phyloP scores from a whole-genome alignment of 1,139 yeast species.

The Hyphopichia wangnamkhiaoensis region DNA sequence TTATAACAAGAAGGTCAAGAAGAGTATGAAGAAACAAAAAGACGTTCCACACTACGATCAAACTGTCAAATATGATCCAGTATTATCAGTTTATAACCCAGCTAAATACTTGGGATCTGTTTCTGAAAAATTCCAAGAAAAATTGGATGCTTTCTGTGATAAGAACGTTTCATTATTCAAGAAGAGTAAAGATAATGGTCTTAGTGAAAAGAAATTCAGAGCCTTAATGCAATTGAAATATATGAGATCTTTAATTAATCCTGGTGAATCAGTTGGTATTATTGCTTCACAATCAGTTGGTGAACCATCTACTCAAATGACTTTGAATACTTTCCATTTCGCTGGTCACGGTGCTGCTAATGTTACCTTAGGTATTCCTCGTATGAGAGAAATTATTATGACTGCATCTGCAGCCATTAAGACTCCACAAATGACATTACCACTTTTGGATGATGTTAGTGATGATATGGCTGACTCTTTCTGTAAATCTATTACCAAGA shows the following conservation, averaged over 20 bases:
- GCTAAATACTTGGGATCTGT: conserved; percentile 90
- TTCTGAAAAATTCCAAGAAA: conserved; percentile 83
- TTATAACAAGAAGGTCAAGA: conserved; percentile 81
- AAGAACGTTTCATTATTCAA: conserved; percentile 56
- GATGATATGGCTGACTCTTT: conserved; percentile 90
- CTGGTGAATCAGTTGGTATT: conserved; percentile 98
- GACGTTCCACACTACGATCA: conserved; percentile 65
- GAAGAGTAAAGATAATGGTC: conserved; percentile 44
- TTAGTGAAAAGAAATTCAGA: conserved; percentile 85
- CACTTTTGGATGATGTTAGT: conserved; percentile 72
- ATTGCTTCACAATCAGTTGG: conserved; percentile 98
- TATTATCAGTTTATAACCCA: conserved; percentile 81
- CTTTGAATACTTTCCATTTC: conserved; percentile 98
- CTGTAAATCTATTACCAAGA: conserved; percentile 87
- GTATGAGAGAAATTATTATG: conserved; percentile 99
- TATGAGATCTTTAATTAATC: conserved; percentile 92
- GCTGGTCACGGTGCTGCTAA: conserved; percentile 99
- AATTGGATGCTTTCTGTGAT: conserved; percentile 69
- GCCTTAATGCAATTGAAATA: conserved; percentile 98
- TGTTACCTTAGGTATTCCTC: conserved; percentile 98
- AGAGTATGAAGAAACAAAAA: conserved; percentile 67
- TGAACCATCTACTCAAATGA: conserved; percentile 99
- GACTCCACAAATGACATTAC: conserved; percentile 98
- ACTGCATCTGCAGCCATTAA: conserved; percentile 94
- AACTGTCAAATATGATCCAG: conserved; percentile 79